Conservation (phyloP, 2,329 filamentous ascomycete genomes). For the Claviceps pazoutovae region DNA sequence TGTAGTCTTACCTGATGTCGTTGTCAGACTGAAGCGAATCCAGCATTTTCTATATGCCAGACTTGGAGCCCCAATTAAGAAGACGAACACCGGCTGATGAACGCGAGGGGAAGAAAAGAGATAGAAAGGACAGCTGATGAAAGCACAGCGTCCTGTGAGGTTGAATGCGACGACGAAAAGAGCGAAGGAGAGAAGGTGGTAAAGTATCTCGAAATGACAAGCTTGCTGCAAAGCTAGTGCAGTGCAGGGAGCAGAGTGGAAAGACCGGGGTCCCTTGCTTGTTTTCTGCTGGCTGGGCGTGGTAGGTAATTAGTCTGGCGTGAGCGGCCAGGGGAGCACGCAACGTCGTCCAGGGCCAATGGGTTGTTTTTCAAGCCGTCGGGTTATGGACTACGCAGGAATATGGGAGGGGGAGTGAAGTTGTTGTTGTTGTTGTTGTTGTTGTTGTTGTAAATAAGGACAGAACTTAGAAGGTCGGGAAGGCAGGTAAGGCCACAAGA, state of each 20-base stretch:
- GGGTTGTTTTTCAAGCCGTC: not conserved
- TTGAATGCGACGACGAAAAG: not conserved
- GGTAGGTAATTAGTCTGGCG: slow-evolving; percentile 1
- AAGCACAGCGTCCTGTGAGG: slow-evolving; percentile 1
- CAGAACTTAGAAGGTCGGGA: not conserved
- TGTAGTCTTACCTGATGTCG: slow-evolving; percentile 1
- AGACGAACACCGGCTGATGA: not conserved
- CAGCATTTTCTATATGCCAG: not conserved
- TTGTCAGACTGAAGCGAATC: not conserved
- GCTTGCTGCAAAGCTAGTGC: slow-evolving; percentile 1
- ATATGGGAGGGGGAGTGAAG: not conserved
- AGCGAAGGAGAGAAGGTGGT: slow-evolving; percentile 1
- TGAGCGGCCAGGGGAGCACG: not conserved
- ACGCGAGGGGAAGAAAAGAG: not conserved
- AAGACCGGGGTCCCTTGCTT: slow-evolving; percentile 3
- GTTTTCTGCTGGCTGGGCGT: slow-evolving; percentile 3
- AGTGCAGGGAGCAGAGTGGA: not conserved
- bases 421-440: not conserved
- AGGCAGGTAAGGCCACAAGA: not conserved
- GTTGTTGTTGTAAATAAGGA: not conserved
- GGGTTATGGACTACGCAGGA: not conserved
- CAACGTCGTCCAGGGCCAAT: not conserved
- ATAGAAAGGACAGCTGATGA: not conserved
- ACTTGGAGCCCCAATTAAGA: not conserved
- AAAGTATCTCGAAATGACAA: slow-evolving; percentile 2